Percentiles rank a stretch among this genome's conserved stretches.
phyloP scores from a whole-genome alignment of 192 early-diverging fungal genomes.

The Bifiguratus adelaidae region DNA sequence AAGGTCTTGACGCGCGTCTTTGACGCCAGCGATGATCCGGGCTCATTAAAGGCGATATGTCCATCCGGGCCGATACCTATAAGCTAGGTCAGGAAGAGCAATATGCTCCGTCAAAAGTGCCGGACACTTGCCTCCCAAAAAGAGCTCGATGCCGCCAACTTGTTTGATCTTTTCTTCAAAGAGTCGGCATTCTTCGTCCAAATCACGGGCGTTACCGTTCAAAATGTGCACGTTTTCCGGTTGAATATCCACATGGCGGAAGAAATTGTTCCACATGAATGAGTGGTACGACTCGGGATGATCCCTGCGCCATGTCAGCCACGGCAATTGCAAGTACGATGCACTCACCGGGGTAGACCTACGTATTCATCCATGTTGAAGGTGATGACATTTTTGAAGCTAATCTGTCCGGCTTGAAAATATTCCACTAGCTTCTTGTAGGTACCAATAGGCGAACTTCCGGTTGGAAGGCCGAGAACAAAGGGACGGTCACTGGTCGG shows the following conservation, averaged over 20 bases:
- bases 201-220: constrained; percentile 65
- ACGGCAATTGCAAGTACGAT: background rate
- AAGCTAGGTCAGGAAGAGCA: no score
- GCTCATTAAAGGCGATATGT: constrained; percentile 83
- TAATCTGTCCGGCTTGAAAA: constrained; percentile 49
- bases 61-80: constrained; percentile 83
- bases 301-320: constrained; percentile 21
- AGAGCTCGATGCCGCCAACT: constrained; percentile 73
- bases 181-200: constrained; percentile 61
- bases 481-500: constrained; percentile 69
- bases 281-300: constrained; percentile 81
- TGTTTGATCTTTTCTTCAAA: constrained; percentile 68
- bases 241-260: constrained; percentile 72
- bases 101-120: no score
- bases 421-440: constrained; percentile 72
- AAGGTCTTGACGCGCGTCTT: constrained; percentile 73
- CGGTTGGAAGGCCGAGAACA: constrained; percentile 80
- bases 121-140: constrained; percentile 74
- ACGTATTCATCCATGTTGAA: constrained; percentile 93
- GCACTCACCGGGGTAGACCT: constrained; percentile 54
- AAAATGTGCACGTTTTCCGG: constrained; percentile 73
- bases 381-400: constrained; percentile 69
- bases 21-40: constrained; percentile 66
- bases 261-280: constrained; percentile 77
- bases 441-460: constrained; percentile 69